Percentiles rank a stretch among this genome's conserved stretches.
These are phyloP conservation scores for Yamadazyma oceani DNA, from an alignment of 1,139 yeast genomes.

Conservation along the genomic window DNA sequence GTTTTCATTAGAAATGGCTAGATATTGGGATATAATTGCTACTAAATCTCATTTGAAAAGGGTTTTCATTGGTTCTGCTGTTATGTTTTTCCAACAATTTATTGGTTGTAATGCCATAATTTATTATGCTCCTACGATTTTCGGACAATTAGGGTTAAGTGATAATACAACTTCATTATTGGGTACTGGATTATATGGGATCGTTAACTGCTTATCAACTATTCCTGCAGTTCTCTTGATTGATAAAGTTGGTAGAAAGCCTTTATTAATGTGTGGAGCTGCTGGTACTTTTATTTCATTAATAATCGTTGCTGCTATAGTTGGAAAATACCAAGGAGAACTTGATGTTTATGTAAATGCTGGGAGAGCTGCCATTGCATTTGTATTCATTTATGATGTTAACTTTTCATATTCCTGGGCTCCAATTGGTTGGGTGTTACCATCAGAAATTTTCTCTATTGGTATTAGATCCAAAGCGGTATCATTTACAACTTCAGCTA, in stretches of 20 bases:
- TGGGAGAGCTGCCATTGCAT: conserved; percentile 46
- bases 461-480: conserved; percentile 27
- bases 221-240: conserved; percentile 31
- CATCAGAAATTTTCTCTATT: conserved; percentile 42
- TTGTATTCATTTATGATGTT: conserved; percentile 36
- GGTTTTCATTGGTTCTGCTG: conserved; percentile 58
- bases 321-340: conserved; percentile 44
- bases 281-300: conserved; percentile 28
- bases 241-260: conserved; percentile 49
- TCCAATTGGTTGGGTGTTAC: conserved; percentile 43
- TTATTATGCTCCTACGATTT: conserved; percentile 53
- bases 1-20: conserved; percentile 12
- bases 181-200: conserved; percentile 55
- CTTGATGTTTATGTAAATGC: conserved; percentile 17
- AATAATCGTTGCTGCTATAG: conserved; percentile 45
- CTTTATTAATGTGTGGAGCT: conserved; percentile 46
- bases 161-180: conserved; percentile 21
- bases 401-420: conserved; percentile 29
- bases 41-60: conserved; percentile 29
- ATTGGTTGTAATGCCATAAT: conserved; percentile 73
- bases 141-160: conserved; percentile 18
- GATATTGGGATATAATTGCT: conserved; percentile 17
- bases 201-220: conserved; percentile 54
- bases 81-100: conserved; percentile 69
- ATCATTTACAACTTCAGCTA: conserved; percentile 34